Percentiles rank a stretch among this genome's conserved stretches.
Conservation (phyloP, 768 basidiomycete species). For the Kwoniella sp. region DNA sequence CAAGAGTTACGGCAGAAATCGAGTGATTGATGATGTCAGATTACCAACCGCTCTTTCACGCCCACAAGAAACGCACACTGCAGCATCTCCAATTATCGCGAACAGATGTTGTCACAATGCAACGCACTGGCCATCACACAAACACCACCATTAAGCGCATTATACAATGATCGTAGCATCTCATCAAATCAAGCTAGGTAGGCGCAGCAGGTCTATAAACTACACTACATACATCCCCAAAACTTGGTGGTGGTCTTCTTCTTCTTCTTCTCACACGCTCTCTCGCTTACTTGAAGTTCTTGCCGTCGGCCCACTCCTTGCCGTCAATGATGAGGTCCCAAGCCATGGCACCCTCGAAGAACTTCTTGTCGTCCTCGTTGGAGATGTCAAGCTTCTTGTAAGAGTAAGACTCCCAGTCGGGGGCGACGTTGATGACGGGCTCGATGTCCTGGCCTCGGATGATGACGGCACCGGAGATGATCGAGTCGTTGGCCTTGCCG, state of each 20-base stretch:
- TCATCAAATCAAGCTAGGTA: conserved; percentile 5
- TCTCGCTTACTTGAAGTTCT: conserved; percentile 55
- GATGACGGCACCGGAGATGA: conserved; percentile 81
- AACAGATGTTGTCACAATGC: too few species aligned
- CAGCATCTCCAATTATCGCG: too few species aligned
- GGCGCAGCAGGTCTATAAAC: conserved; percentile 1
- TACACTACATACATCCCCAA: conserved; percentile 4
- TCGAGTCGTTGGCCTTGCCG: conserved; percentile 72
- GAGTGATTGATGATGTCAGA: too few species aligned
- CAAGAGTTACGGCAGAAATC: too few species aligned
- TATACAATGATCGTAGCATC: conserved; percentile 14
- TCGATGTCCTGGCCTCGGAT: conserved; percentile 66
- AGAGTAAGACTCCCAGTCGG: conserved; percentile 40
- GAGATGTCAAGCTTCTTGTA: conserved; percentile 68
- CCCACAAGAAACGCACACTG: too few species aligned
- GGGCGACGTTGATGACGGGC: conserved; percentile 51
- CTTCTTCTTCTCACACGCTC: not conserved
- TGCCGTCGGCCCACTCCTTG: conserved; percentile 79
- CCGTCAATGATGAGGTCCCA: conserved; percentile 91
- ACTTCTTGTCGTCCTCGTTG: conserved; percentile 75
- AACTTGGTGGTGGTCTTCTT: too few species aligned
- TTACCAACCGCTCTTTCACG: too few species aligned
- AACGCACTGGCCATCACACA: too few species aligned
- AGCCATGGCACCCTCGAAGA: conserved; percentile 88
- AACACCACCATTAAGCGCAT: not conserved